Evolutionary conservation across 108 stramenopile genomes (phyloP).

Genomic region (Skeletonema grethae): DNA sequence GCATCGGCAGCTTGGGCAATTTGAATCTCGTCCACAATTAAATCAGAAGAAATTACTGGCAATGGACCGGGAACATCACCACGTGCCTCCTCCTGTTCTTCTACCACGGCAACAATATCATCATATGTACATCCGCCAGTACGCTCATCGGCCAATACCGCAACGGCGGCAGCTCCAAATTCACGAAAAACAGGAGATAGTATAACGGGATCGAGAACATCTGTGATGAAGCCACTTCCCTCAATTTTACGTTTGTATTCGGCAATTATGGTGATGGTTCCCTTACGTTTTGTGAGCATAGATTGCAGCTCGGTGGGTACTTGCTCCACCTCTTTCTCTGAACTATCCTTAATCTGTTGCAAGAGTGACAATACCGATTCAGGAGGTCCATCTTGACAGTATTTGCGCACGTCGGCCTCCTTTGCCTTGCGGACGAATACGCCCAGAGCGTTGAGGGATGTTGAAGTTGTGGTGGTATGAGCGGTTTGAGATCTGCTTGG

Average conservation of each 20-base stretch:
- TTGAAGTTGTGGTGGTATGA: constrained; percentile 8
- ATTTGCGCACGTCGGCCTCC: constrained; percentile 71
- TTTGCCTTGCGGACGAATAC: constrained; percentile 86
- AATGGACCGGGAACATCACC: constrained; percentile 83
- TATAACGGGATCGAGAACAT: constrained; percentile 32
- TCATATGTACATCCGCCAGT: constrained; percentile 83
- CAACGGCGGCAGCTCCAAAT: constrained; percentile 78
- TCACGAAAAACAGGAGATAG: constrained; percentile 73
- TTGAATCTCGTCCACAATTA: constrained; percentile 86
- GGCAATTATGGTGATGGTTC: constrained; percentile 87
- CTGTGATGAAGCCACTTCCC: constrained; percentile 36
- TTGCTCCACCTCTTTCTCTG: constrained; percentile 8
- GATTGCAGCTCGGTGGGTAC: constrained; percentile 54
- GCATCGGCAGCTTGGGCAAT: constrained; percentile 63
- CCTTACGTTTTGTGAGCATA: constrained; percentile 72
- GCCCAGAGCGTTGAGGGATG: constrained; percentile 69
- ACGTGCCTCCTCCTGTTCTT: constrained; percentile 68
- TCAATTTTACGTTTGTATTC: constrained; percentile 83
- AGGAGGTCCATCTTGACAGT: constrained; percentile 62
- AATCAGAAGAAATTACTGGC: constrained; percentile 74
- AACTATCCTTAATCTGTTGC: constrained; percentile 55
- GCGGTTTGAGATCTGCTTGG: constrained; percentile 2
- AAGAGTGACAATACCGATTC: constrained; percentile 70
- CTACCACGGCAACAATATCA: constrained; percentile 59
- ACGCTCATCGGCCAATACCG: constrained; percentile 79